Evolutionary conservation across 2,329 filamentous ascomycete species (phyloP).

Genomic region (Eurotiales sp.): DNA sequence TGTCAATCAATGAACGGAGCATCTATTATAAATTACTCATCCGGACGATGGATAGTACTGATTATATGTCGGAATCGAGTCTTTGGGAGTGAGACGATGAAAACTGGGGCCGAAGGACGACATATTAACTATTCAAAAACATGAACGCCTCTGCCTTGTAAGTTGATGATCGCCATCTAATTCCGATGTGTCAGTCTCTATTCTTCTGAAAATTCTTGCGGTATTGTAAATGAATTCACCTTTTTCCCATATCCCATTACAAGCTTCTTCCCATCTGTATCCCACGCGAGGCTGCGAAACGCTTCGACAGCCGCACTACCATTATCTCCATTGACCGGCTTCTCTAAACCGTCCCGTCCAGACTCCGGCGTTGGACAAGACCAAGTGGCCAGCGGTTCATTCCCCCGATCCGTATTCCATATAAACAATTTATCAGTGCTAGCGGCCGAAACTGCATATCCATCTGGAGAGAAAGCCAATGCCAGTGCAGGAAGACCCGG

Average conservation of each 20-base stretch:
- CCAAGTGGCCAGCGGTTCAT: conserved; percentile 41
- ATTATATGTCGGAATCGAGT: too few relatives aligned
- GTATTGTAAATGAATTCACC: conserved; percentile 37
- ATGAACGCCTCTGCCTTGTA: conserved; percentile 8
- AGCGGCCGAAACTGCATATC: conserved; percentile 44
- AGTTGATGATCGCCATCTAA: conserved; percentile 13
- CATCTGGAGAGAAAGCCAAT: conserved; percentile 45
- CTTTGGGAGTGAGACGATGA: background rate
- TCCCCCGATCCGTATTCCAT: conserved; percentile 46
- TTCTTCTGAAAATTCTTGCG: background rate
- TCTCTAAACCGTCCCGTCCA: conserved; percentile 29
- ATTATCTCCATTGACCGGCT: conserved; percentile 34
- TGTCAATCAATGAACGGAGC: background rate
- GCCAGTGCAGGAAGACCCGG: conserved; percentile 37
- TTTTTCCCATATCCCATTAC: conserved; percentile 48
- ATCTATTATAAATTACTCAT: conserved; percentile 11
- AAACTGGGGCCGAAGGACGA: background rate
- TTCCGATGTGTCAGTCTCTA: background rate
- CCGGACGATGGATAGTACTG: too few relatives aligned
- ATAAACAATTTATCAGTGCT: conserved; percentile 43
- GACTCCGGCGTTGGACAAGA: conserved; percentile 27
- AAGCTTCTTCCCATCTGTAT: conserved; percentile 51
- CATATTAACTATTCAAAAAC: background rate
- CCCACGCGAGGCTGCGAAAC: conserved; percentile 49
- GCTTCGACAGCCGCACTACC: conserved; percentile 24